Percentiles rank a stretch among this genome's conserved stretches.
phyloP scores from a whole-genome alignment of 2,329 filamentous ascomycete species.

The Fragosphaeria purpurea region DNA sequence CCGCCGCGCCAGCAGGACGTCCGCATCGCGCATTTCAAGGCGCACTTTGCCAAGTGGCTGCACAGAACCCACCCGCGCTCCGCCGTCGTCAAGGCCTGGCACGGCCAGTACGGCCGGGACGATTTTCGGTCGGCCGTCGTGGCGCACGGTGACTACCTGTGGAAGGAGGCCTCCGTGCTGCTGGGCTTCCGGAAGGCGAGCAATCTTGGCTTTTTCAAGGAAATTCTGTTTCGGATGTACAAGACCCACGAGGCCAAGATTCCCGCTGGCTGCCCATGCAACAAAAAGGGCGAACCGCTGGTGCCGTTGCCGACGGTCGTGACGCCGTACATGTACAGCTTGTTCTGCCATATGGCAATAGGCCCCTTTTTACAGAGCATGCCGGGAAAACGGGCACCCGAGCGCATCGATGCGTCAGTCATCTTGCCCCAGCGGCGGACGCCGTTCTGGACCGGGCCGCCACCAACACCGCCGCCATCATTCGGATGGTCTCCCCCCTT shows the following conservation, averaged over 20 bases:
- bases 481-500: no score
- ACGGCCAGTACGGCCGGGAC: conserved; percentile 28
- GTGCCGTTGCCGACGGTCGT: conserved; percentile 45
- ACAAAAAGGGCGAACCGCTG: not conserved
- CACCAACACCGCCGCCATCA: not conserved
- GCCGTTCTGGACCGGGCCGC: not conserved
- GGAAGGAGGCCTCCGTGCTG: conserved; percentile 50
- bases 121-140: conserved; percentile 57
- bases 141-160: conserved; percentile 53
- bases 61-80: conserved; percentile 30
- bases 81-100: conserved; percentile 43
- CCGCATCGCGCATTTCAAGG: conserved; percentile 49
- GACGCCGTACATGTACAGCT: conserved; percentile 56
- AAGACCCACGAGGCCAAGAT: not conserved
- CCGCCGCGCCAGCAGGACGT: conserved; percentile 10
- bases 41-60: conserved; percentile 50
- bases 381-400: conserved; percentile 18
- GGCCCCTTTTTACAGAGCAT: conserved; percentile 39
- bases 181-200: conserved; percentile 16
- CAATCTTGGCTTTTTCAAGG: conserved; percentile 42
- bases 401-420: not conserved
- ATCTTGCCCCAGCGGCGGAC: conserved; percentile 3
- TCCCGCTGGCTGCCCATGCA: not conserved
- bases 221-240: conserved; percentile 23
- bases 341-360: conserved; percentile 56